These are phyloP conservation scores for Myxozyma lipomycoides DNA, from an alignment of 805 yeast genomes.

Conservation along the genomic window DNA sequence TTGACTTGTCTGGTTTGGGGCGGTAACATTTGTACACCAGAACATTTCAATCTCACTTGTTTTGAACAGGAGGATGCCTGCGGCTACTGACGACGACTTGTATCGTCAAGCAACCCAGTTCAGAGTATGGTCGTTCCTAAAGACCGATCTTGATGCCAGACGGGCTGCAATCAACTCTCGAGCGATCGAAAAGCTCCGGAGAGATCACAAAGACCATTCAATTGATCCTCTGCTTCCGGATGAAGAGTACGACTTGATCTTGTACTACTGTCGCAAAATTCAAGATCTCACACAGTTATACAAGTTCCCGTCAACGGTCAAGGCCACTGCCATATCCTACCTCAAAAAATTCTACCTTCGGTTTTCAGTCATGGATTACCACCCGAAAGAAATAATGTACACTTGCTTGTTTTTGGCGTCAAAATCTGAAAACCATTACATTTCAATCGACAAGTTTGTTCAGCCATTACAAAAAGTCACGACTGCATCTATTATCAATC, in stretches of 20 bases:
- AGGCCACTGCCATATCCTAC: slow-evolving; percentile 80
- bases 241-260: slow-evolving; percentile 68
- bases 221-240: slow-evolving; percentile 51
- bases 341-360: slow-evolving; percentile 74
- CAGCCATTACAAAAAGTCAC: slow-evolving; percentile 63
- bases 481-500: slow-evolving; percentile 59
- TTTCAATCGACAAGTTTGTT: slow-evolving; percentile 76
- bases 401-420: slow-evolving; percentile 88
- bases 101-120: slow-evolving; percentile 85
- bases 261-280: slow-evolving; percentile 68
- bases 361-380: slow-evolving; percentile 80
- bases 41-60: background rate
- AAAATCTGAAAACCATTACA: slow-evolving; percentile 85
- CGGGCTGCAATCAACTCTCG: slow-evolving; percentile 51
- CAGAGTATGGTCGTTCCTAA: slow-evolving; percentile 77
- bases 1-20: background rate
- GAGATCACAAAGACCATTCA: slow-evolving; percentile 18
- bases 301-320: slow-evolving; percentile 81
- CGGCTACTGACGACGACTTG: slow-evolving; percentile 67
- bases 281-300: slow-evolving; percentile 62
- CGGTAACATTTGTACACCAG: no score
- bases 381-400: slow-evolving; percentile 75
- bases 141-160: slow-evolving; percentile 49
- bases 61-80: slow-evolving; percentile 12
- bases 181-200: slow-evolving; percentile 46